Base-by-base conservation (phyloP, 2,329 filamentous ascomycete genomes). In the Colletotrichum lindemuthianum region DNA sequence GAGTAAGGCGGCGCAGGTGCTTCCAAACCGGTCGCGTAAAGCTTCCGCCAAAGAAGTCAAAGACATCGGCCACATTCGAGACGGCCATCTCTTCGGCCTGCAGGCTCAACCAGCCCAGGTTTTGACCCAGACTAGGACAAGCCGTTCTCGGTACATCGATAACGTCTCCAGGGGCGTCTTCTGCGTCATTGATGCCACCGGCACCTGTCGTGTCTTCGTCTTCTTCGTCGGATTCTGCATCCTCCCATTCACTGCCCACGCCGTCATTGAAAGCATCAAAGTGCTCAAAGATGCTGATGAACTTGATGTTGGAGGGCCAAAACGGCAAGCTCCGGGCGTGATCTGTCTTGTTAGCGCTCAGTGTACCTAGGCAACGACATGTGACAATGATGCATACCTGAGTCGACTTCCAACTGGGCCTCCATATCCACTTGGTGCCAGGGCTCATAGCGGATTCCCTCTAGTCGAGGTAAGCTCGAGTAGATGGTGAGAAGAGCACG, bases 201-300 rank as follows among this genome's bases (percentile, higher is more conserved):
- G 49, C 24, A 24, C 24, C 24, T 24, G 24, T 24, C 24, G 24
- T 54, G n/a, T 32, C 16, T 8, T 54, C 60, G 12, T 45, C 50
- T 24, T 40, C 50, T 24, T 60, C 59, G 33, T 50, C 61, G 33
- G 60, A 58, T 12, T 66, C 63, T 7, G 63, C 59, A 51, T 66
- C 63, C 44, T 65, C 63, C 63, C 63, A 65, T 34, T 65, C 63
- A 15, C 51, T 44, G 8, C 48, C 59, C 6, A 37, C 47, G 9
- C 51, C 45, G 32, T 65, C 58, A 24, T 55, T 55, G 15, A 65
- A 65, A 12, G 63, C 61, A 41, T 68, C 66, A 11, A 68, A 65
- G 44, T 71, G 67, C 45, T 70, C 69, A 66, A 69, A 71, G 13
- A 71, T 60, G 47, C 68, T 69, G 50, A 71, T 53, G 9, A 60